phyloP scores from a whole-genome alignment of 1,139 yeast species.

The Kodamaea plutei region DNA sequence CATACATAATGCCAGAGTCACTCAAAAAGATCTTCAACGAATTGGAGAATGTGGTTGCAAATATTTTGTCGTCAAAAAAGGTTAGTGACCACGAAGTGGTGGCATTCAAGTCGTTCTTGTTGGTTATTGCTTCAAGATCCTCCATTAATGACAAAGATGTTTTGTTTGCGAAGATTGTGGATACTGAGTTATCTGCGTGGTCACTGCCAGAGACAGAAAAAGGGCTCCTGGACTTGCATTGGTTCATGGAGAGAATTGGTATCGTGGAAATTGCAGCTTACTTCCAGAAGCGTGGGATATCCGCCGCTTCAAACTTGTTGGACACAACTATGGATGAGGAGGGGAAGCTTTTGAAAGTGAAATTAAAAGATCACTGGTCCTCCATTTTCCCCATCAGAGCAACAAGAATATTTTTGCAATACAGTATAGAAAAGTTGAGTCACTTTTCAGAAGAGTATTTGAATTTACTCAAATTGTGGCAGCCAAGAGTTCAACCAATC shows the following conservation, averaged over 20 bases:
- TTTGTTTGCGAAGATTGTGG: constrained; percentile 81
- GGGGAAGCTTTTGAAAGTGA: constrained; percentile 71
- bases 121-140: constrained; percentile 89
- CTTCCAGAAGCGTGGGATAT: constrained; percentile 76
- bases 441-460: constrained; percentile 74
- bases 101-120: constrained; percentile 84
- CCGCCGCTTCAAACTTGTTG: constrained; percentile 69
- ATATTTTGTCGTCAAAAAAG: constrained; percentile 63
- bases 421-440: constrained; percentile 84
- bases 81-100: constrained; percentile 89
- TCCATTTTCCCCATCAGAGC: constrained; percentile 93
- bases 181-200: constrained; percentile 92
- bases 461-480: constrained; percentile 77
- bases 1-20: constrained; percentile 90
- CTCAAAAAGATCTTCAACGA: constrained; percentile 77
- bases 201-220: constrained; percentile 86
- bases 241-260: constrained; percentile 98
- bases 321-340: constrained; percentile 87
- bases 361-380: constrained; percentile 87
- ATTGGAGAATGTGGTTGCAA: constrained; percentile 74
- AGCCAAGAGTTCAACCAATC: constrained; percentile 87
- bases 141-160: constrained; percentile 65
- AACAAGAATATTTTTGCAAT: constrained; percentile 89
- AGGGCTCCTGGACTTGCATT: constrained; percentile 82
- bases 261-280: constrained; percentile 91